These are phyloP conservation scores for Coleophoma eucalyptorum DNA, from an alignment of 2,329 filamentous ascomycete genomes.

Conservation along the genomic window DNA sequence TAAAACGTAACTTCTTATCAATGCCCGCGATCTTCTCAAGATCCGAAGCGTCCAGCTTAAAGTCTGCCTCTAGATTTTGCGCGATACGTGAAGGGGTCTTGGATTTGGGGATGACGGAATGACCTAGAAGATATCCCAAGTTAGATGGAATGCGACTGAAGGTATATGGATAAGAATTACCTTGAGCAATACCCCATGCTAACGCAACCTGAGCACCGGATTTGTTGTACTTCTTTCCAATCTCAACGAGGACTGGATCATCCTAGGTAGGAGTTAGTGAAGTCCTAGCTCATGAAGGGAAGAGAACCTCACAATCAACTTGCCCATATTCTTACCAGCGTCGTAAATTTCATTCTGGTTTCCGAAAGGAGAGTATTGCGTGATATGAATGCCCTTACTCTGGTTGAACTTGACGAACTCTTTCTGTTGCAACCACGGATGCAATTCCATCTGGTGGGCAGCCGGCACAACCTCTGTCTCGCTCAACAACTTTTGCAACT, in stretches of 20 bases:
- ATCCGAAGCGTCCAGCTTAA: conserved; percentile 54
- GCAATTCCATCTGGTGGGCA: conserved; percentile 54
- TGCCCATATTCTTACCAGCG: conserved; percentile 51
- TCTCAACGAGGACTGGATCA: conserved; percentile 48
- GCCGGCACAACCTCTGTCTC: conserved; percentile 46
- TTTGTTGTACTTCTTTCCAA: conserved; percentile 51
- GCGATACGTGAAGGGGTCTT: conserved; percentile 54
- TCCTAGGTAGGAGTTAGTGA: conserved; percentile 27
- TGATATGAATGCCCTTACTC: conserved; percentile 37
- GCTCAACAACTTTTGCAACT: conserved; percentile 35
- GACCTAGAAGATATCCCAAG: conserved; percentile 30
- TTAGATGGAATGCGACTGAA: background rate
- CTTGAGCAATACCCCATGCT: conserved; percentile 50
- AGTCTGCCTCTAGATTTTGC: conserved; percentile 62
- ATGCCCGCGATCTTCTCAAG: conserved; percentile 44
- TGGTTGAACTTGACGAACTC: conserved; percentile 41
- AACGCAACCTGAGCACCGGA: conserved; percentile 55
- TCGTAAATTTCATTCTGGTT: conserved; percentile 60
- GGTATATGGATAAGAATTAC: background rate
- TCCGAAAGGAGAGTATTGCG: conserved; percentile 47
- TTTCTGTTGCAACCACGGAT: conserved; percentile 48
- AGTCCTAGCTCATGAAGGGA: background rate
- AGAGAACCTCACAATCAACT: conserved; percentile 20
- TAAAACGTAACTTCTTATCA: conserved; percentile 60
- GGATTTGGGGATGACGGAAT: conserved; percentile 62